Evolutionary conservation across 2,329 filamentous ascomycete species (phyloP), one percentile per base, ranked within the genome.

Genomic region (Fusarium tjaetaba): DNA sequence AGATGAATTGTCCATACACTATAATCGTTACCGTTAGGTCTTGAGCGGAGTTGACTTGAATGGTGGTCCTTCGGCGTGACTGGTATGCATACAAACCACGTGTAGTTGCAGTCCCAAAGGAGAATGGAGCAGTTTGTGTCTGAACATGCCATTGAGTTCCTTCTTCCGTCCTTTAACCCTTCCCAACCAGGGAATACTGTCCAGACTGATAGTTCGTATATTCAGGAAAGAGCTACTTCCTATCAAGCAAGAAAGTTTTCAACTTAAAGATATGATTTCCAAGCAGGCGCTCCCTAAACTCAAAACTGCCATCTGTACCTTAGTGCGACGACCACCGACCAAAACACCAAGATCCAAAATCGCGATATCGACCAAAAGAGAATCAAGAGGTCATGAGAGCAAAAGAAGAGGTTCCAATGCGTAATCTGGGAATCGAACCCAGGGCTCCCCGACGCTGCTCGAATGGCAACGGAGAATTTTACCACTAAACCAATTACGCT

Each of bases 401-500:
- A 52, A 60, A 68, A 52, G 30, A 22, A 41, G 13, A 42, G 1
- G 5, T 22, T 38, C 6, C 26, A 38, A n/a, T 68, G 65, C 65
- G 65, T 68, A 41, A 66, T 70, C 68, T 24, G 68, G 68, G 68
- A 69, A 70, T 70, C 65, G 67, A 70, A 34, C 48, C 30, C 48
- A 2, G 48, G 46, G 48, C 48, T 51, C 48, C 48, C 66, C 64
- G 66, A 69, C 46, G 28, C 46, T 66, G 14, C 48, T 65, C 48
- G 34, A 38, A 69, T 70, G 67, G 65, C 67, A 70, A 70, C 67
- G 67, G 67, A 70, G 67, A 70, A 69, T 70, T 70, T 69, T 70
- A 70, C 65, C 67, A 52, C 49, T 52, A 52, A 52, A 36, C 30
- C 49, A 52, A 52, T 52, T 52, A 52, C 49, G 32, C 49, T 20